phyloP scores from a whole-genome alignment of 148 eudicot genomes.

The Vaccinium myrtillus region DNA sequence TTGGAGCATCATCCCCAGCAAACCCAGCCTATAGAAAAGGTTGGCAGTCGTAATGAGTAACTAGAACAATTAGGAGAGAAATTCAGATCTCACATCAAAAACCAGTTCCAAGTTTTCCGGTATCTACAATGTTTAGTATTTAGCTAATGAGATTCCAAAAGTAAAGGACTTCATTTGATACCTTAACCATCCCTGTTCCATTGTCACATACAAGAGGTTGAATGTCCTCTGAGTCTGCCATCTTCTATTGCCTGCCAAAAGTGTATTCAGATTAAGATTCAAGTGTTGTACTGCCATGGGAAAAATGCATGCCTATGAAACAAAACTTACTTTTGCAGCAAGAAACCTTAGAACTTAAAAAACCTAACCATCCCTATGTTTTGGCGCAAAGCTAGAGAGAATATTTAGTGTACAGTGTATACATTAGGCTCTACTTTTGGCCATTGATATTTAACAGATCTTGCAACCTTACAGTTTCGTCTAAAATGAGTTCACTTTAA shows the following conservation, averaged over 20 bases:
- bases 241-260: constrained; percentile 17
- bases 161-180: not conserved
- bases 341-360: not conserved
- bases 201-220: constrained; percentile 9
- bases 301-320: not conserved
- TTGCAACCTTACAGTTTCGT: too few species aligned
- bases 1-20: constrained; percentile 63
- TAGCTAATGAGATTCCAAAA: not conserved
- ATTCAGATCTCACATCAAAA: too few species aligned
- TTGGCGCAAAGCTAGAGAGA: not conserved
- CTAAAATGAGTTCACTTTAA: not conserved
- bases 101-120: too few species aligned
- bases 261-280: not conserved
- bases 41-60: not conserved
- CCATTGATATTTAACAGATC: too few species aligned
- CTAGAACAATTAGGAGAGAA: not conserved
- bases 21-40: constrained; percentile 44
- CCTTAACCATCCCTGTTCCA: constrained; percentile 21
- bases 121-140: too few species aligned
- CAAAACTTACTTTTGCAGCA: not conserved
- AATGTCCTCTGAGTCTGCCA: constrained; percentile 13
- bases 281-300: not conserved
- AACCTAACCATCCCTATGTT: not conserved
- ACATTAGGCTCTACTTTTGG: not conserved
- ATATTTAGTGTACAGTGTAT: not conserved